Percentiles rank a stretch among this genome's conserved stretches.
These are phyloP conservation scores for Puccinia coronata DNA, from an alignment of 1,284 basidiomycete genomes.

Conservation along the genomic window DNA sequence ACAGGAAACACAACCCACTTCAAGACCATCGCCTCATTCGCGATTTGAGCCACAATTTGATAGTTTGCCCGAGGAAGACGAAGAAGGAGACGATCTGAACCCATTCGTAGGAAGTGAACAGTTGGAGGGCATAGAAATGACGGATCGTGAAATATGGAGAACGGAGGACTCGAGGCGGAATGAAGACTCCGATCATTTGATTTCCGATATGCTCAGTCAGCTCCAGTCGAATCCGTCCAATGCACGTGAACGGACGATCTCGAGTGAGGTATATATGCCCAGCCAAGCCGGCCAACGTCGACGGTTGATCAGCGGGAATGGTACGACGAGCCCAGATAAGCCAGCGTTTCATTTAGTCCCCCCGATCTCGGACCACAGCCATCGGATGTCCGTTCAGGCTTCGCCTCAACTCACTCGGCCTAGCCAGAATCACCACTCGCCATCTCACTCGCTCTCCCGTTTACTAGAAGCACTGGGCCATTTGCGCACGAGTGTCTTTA, in stretches of 20 bases:
- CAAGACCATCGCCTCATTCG: slow-evolving; percentile 16
- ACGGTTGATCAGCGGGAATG: slow-evolving; percentile 20
- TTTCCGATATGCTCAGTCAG: slow-evolving; percentile 21
- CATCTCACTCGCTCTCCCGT: not conserved
- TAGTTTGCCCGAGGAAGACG: not conserved
- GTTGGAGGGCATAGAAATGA: not conserved
- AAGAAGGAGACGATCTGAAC: not conserved
- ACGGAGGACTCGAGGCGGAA: not conserved
- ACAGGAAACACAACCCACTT: slow-evolving; percentile 41
- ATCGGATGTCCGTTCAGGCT: slow-evolving; percentile 28
- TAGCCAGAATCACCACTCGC: not conserved
- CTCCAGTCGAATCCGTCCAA: slow-evolving; percentile 19
- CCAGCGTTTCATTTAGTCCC: not conserved
- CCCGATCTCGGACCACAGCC: not conserved
- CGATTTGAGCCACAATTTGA: slow-evolving; percentile 18
- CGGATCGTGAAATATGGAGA: not conserved
- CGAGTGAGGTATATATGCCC: not conserved
- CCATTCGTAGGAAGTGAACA: not conserved
- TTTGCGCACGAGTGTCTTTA: slow-evolving; percentile 49
- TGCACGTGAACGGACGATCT: slow-evolving; percentile 7
- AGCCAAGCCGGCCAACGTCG: slow-evolving; percentile 21
- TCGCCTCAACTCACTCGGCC: not conserved
- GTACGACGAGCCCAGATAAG: slow-evolving; percentile 7
- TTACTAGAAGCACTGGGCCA: not conserved
- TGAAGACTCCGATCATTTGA: slow-evolving; percentile 27